Percentiles rank a stretch among this genome's conserved stretches.
Evolutionary conservation across 495 filamentous ascomycete species (phyloP).

Genomic region (Ramalina intermedia): DNA sequence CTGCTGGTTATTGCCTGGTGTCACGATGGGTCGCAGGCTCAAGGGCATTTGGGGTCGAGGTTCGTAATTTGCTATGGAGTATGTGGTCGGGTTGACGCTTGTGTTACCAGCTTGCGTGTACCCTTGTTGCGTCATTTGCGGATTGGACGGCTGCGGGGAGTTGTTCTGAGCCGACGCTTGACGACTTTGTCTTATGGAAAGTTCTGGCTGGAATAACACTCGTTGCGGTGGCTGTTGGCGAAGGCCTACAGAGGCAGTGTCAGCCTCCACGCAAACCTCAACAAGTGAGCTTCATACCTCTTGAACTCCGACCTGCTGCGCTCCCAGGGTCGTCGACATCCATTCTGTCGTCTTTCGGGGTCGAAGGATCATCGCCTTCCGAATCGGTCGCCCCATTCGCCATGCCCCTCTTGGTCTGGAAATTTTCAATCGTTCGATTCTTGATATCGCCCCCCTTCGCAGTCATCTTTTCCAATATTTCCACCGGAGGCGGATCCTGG

Average conservation of each 20-base stretch:
- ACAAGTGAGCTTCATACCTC: conserved; percentile 25
- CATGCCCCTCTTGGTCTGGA: conserved; percentile 15
- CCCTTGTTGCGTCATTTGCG: conserved; percentile 12
- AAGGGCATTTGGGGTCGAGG: conserved; percentile 39
- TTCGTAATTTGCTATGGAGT: conserved; percentile 42
- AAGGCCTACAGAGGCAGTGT: conserved; percentile 29
- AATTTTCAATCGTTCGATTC: conserved; percentile 66
- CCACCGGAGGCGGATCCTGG: conserved; percentile 63
- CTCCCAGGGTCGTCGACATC: conserved; percentile 43
- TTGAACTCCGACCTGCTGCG: conserved; percentile 42
- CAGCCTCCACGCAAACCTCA: neutral
- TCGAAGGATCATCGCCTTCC: conserved; percentile 39
- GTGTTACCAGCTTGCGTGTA: conserved; percentile 15
- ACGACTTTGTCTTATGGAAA: conserved; percentile 43
- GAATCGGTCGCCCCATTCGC: conserved; percentile 35
- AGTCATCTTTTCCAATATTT: conserved; percentile 62
- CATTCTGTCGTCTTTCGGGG: conserved; percentile 47
- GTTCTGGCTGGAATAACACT: conserved; percentile 69
- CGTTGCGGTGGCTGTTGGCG: conserved; percentile 66
- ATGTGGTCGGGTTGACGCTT: conserved; percentile 27
- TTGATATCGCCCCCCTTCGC: conserved; percentile 63
- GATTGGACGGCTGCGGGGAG: conserved; percentile 22
- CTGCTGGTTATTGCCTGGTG: conserved; percentile 51
- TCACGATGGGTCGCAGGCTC: conserved; percentile 52
- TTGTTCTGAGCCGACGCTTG: conserved; percentile 35